A percentile compares a stretch with the other conserved stretches of the same genome.
Evolutionary conservation across 345 rosid genomes (phyloP).

Genomic region (Citrus reticulata): DNA sequence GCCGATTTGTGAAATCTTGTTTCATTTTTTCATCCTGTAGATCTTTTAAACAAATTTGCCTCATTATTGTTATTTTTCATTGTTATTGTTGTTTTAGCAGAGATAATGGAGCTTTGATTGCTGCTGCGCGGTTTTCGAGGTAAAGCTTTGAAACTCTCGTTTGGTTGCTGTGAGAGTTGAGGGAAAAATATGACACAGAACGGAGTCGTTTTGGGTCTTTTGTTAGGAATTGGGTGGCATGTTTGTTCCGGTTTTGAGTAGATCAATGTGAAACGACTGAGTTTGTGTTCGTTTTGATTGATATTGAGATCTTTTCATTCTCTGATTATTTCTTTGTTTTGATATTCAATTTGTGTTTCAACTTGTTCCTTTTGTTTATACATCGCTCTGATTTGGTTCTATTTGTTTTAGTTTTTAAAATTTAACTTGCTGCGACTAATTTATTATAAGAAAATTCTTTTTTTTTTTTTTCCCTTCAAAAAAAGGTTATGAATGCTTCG

Average conservation of each 20-base stretch:
- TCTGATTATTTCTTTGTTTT: not conserved
- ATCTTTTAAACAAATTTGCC: conserved; percentile 21
- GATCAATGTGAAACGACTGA: conserved; percentile 30
- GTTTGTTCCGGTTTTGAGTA: conserved; percentile 14
- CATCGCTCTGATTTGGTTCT: conserved; percentile 11
- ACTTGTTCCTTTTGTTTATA: not conserved
- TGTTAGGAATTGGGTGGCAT: conserved; percentile 7
- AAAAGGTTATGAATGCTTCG: not conserved
- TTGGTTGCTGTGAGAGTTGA: conserved; percentile 28
- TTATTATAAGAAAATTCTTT: not conserved
- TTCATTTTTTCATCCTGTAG: conserved; percentile 13
- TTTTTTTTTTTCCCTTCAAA: not conserved
- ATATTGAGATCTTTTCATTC: conserved; percentile 3
- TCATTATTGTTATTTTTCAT: not conserved
- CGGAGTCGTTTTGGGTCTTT: not conserved
- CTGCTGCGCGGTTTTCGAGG: conserved; percentile 29
- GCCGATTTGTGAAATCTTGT: conserved; percentile 6
- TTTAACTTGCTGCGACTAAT: not conserved
- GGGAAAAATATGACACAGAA: not conserved
- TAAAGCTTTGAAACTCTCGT: conserved; percentile 18
- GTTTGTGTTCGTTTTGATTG: not conserved
- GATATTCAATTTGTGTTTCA: not conserved
- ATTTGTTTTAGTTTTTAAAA: not conserved
- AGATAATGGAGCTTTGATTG: conserved; percentile 42
- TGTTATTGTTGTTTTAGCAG: not conserved